phyloP scores from a whole-genome alignment of 2,329 filamentous ascomycete species.

The Ampelomyces quisqualis region DNA sequence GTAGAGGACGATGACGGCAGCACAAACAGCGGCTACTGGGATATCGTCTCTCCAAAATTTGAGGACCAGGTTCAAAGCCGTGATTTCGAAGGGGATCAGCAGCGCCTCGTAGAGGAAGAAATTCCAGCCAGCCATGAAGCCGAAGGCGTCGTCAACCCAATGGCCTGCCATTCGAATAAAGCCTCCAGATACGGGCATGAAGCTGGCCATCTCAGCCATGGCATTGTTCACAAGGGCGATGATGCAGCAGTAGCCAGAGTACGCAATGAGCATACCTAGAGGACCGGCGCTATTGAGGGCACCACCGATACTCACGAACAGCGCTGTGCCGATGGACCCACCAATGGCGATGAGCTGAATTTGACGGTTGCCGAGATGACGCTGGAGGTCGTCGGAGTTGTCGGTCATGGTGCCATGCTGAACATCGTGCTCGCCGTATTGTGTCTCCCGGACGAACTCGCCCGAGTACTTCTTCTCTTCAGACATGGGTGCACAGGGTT shows the following conservation, averaged over 20 bases:
- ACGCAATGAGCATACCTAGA: constrained; percentile 60
- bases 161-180: constrained; percentile 65
- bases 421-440: constrained; percentile 26
- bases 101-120: constrained; percentile 56
- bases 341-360: constrained; percentile 47
- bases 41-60: constrained; percentile 51
- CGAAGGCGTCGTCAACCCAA: constrained; percentile 66
- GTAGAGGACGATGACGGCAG: constrained; percentile 47
- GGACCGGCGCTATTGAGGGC: constrained; percentile 56
- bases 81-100: constrained; percentile 56
- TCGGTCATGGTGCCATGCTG: constrained; percentile 34
- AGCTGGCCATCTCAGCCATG: constrained; percentile 64
- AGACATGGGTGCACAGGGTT: constrained; percentile 30
- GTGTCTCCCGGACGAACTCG: constrained; percentile 31
- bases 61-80: constrained; percentile 45
- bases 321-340: constrained; percentile 47
- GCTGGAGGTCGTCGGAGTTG: constrained; percentile 43
- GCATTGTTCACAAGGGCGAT: constrained; percentile 65
- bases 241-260: constrained; percentile 56
- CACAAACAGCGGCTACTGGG: constrained; percentile 44
- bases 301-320: constrained; percentile 63
- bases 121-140: constrained; percentile 58
- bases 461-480: constrained; percentile 36
- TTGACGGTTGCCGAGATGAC: constrained; percentile 44
- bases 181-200: constrained; percentile 63